Base-by-base conservation (phyloP, 2,329 filamentous ascomycete genomes). In the Macrophomina phaseolina region DNA sequence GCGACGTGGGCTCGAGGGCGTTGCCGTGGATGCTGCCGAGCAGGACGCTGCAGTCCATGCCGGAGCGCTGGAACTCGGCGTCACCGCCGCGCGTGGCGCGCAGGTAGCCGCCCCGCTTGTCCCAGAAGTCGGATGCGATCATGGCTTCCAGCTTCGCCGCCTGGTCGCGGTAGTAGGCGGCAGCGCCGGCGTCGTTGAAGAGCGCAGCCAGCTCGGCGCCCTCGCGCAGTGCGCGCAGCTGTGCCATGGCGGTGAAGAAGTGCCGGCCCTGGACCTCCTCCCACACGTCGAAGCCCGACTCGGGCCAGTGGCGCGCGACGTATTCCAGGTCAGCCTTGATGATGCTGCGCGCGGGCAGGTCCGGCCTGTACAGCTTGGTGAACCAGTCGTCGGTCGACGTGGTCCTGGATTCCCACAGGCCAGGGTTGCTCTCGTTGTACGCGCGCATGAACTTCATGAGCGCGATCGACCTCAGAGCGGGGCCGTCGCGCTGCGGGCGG, bases 401-500 rank as follows among this genome's bases (percentile, higher is more conserved):
- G 91, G 94, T 51, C 91, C 80, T 52, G 86, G 82, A 53, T 81
- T 76, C 4, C 69, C 80, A 80, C 0, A 79, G 68, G 2, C 71
- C 69, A 9, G 80, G 77, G 46, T 81, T 73, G 8, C 79, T 79
- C 18, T 74, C 69, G 67, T 81, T 81, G 70, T 80, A 79, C 40
- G 75, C 75, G 8, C 74, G 77, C 4, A 81, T 70, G 60, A 80
- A 82, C 28, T 73, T 71, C 69, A 82, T 82, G 23, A 82, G 72
- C 5, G 81, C 80, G 46, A 80, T 71, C 12, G 80, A 77, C 28
- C 80, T 75, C 14, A 82, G 74, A 28, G 81, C 79, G 12, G 81
- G 81, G 0, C 81, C 81, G 67, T 82, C 81, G 16, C 79, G 76
- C 69, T 82, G 80, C 2, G 81, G 81, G 0, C 80, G 74, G 28